Evolutionary conservation across 768 basidiomycete genomes (phyloP).

Genomic region (Suillus subluteus): DNA sequence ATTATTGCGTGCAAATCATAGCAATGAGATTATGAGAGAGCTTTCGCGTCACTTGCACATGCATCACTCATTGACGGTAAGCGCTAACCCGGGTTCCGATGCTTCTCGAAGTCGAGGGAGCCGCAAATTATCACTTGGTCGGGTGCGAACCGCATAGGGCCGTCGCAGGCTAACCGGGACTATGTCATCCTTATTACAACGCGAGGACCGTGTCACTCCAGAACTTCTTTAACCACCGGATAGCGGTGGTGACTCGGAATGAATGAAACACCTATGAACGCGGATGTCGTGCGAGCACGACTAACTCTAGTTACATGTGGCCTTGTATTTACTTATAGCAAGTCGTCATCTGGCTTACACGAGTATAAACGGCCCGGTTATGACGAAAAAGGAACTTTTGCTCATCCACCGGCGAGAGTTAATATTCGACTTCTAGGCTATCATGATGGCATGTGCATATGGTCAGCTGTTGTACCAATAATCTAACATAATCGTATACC

Average conservation of each 20-base stretch:
- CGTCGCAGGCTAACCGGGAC: not conserved
- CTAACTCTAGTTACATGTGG: no score
- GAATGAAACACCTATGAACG: not conserved
- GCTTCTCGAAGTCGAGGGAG: not conserved
- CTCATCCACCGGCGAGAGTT: no score
- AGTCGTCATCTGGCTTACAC: no score
- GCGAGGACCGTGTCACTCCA: not conserved
- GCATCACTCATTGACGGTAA: not conserved
- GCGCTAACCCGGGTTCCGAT: not conserved
- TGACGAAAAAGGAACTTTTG: no score
- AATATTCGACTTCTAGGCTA: not conserved
- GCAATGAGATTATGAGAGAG: no score
- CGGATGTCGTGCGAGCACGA: not conserved
- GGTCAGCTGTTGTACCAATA: not conserved
- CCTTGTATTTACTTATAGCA: no score
- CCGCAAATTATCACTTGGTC: not conserved
- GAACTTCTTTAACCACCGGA: not conserved
- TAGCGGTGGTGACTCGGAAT: not conserved
- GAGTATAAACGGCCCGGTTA: no score
- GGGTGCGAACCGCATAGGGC: not conserved
- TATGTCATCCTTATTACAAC: not conserved
- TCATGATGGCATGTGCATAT: not conserved
- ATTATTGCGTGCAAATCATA: constrained; percentile 1
- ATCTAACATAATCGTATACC: no score
- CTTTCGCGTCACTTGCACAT: not conserved